These are phyloP conservation scores for Capronia epimyces DNA, from an alignment of 2,329 filamentous ascomycete species.

Conservation along the genomic window DNA sequence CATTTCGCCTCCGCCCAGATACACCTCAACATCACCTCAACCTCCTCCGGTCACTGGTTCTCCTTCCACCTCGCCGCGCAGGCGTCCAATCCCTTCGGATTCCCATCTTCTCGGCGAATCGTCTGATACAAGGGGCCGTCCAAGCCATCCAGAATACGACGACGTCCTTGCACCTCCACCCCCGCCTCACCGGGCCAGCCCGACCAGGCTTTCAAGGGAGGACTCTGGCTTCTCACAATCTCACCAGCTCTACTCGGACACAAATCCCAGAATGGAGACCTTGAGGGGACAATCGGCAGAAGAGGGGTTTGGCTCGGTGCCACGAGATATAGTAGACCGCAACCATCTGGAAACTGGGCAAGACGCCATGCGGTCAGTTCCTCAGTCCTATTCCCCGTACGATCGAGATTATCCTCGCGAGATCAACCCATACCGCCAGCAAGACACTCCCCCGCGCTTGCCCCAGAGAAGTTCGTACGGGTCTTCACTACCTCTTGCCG, in stretches of 20 bases:
- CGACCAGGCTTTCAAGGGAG: slow-evolving; percentile 28
- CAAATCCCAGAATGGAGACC: slow-evolving; percentile 22
- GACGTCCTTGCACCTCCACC: slow-evolving; percentile 29
- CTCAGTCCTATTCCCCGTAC: slow-evolving; percentile 19
- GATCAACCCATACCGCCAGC: slow-evolving; percentile 7
- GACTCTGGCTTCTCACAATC: slow-evolving; percentile 11
- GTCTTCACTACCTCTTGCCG: slow-evolving; percentile 26
- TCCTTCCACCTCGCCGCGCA: slow-evolving; percentile 18
- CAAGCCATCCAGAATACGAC: slow-evolving; percentile 11
- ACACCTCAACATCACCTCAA: slow-evolving; percentile 21
- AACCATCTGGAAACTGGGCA: slow-evolving; percentile 16
- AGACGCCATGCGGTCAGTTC: slow-evolving; percentile 14
- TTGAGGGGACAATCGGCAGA: slow-evolving; percentile 12
- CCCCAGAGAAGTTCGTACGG: slow-evolving; percentile 20
- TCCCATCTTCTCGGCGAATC: slow-evolving; percentile 14
- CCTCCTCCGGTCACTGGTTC: slow-evolving; percentile 10
- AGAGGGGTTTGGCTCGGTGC: slow-evolving; percentile 10
- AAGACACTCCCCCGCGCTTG: slow-evolving; percentile 9
- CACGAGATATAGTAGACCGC: slow-evolving; percentile 12
- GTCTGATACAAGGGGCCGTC: slow-evolving; percentile 18
- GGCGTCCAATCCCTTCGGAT: slow-evolving; percentile 16
- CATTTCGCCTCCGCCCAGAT: slow-evolving; percentile 28
- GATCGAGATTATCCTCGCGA: slow-evolving; percentile 9
- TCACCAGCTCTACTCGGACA: slow-evolving; percentile 13
- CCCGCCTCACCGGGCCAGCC: slow-evolving; percentile 32